phyloP scores from a whole-genome alignment of 306 rosid species.

The Cucurbita pepo region DNA sequence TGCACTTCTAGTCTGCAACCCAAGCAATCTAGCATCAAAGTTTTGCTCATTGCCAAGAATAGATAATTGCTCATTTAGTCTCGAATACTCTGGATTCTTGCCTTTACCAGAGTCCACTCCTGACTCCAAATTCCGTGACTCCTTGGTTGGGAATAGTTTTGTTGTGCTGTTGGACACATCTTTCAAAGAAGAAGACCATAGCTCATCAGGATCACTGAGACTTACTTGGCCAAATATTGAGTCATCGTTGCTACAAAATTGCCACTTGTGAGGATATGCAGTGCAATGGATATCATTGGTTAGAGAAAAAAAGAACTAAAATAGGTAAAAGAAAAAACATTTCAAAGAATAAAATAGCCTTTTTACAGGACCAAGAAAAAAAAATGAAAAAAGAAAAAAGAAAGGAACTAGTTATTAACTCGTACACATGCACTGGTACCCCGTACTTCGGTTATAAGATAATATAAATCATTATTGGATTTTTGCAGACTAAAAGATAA shows the following conservation, averaged over 20 bases:
- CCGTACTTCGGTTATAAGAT: background rate
- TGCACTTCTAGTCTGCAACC: conserved; percentile 22
- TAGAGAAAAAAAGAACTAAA: background rate
- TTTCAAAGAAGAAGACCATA: conserved; percentile 59
- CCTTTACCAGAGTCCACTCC: conserved; percentile 25
- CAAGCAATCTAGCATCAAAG: conserved; percentile 21
- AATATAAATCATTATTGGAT: background rate
- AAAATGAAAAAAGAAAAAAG: background rate
- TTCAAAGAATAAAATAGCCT: background rate
- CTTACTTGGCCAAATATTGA: conserved; percentile 45
- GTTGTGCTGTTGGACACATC: conserved; percentile 26
- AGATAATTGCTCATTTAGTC: conserved; percentile 24
- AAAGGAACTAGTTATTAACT: no score
- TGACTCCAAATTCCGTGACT: conserved; percentile 15
- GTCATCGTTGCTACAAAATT: conserved; percentile 79
- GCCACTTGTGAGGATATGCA: conserved; percentile 57
- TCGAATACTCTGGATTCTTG: conserved; percentile 31
- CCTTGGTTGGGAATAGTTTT: conserved; percentile 29
- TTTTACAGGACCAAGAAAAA: background rate
- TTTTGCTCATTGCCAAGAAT: conserved; percentile 20
- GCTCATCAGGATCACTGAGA: conserved; percentile 48
- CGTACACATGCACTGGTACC: no score
- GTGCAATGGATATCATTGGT: conserved; percentile 23
- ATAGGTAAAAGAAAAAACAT: background rate
- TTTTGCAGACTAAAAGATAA: background rate